Evolutionary conservation across 2,329 filamentous ascomycete genomes (phyloP), one percentile per base, ranked within the genome.

Genomic region (Trichoderma arundinaceum): DNA sequence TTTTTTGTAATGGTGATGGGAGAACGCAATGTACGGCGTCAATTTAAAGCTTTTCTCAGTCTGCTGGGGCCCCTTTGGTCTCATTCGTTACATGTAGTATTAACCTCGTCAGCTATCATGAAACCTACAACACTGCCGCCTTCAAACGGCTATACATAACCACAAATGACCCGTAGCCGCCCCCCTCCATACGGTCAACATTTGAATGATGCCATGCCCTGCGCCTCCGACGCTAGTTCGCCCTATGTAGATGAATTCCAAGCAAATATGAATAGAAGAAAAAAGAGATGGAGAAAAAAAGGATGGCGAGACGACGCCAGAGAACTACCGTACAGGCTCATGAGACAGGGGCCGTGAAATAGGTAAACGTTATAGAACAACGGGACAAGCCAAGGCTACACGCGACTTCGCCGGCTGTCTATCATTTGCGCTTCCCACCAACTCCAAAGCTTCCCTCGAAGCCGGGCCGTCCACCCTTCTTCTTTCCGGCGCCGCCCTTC

Each of bases 391-490:
- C 43, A 46, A 59, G 43, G 56, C 43, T 44, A 38, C 52, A 28
- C 22, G 52, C 52, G 38, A 57, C 12, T 32, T 60, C 41, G n/a
- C 28, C n/a, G 7, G 65, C 43, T 64, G 59, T 70, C 72, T 75
- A 81, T 74, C 83, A 83, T 75, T 79, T 82, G 69, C 81, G 80
- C 15, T 63, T 63, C 22, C 81, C 79, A 65, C 84, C 82, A 70
- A 87, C 76, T 68, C 82, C 84, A 74, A 94, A 90, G 68, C 78
- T 79, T 35, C 90, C 90, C 75, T 92, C 90, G 69, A 92, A 92
- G 2, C 89, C 89, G 12, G 90, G 86, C 65, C 86, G 81, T 66
- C 82, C 84, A 68, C 80, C 78, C 74, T 84, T 84, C 70, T 80
- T 78, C 74, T 80, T 79, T 8, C 72, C 71, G n/a, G 69, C 70